Base-by-base conservation (phyloP, 176 grass and related monocot species). In the Metroxylon sagu region DNA sequence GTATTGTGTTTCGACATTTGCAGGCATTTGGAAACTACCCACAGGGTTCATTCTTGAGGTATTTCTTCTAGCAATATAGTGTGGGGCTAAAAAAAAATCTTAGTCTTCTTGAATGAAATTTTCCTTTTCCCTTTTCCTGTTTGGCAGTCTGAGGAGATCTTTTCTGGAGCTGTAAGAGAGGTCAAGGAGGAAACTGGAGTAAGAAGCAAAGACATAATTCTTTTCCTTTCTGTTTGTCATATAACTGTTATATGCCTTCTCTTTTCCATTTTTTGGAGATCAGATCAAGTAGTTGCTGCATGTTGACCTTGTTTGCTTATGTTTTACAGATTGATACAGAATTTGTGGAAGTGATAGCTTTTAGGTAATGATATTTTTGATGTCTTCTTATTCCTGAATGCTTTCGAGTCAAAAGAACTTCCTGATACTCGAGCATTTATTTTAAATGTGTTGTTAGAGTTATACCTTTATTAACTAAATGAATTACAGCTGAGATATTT, bases 161-260 rank as follows among this genome's bases (percentile, higher is more conserved):
- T 78, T 1, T 72, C 93, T 15, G 93, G 93, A 71, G 93, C 79
- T 51, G 64, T 85, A 62, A 84, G 93, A 49, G 93, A 98, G 67
- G 93, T 98, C 3, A 73, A 85, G 66, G 93, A 98, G 71, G 93
- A 98, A 81, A 98, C 93, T 48, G 93, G 93, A 67, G 93, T 98
- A 88, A 71, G 84, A 57, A 69, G 50, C n/a, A 4, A 18, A 48
- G 16, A 43, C 52, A 10, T 8, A 25, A 15, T 7, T 49, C 10
- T 59, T 59, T 7, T 35, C 35, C 4, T 1, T 52, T 52, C 18
- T 70, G 1, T 66, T 8, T 19, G 10, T 69, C 15, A 4, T 6
- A 17, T 27, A 53, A 14, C 23, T 35, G 35, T 25, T 27, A 63
- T 25, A 16, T 4, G 51, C 26, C 19, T 43, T 43, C 35, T 43